A percentile compares a stretch with the other conserved stretches of the same genome.
Conservation (phyloP, 306 rosid species). For the Acmispon strigosus region DNA sequence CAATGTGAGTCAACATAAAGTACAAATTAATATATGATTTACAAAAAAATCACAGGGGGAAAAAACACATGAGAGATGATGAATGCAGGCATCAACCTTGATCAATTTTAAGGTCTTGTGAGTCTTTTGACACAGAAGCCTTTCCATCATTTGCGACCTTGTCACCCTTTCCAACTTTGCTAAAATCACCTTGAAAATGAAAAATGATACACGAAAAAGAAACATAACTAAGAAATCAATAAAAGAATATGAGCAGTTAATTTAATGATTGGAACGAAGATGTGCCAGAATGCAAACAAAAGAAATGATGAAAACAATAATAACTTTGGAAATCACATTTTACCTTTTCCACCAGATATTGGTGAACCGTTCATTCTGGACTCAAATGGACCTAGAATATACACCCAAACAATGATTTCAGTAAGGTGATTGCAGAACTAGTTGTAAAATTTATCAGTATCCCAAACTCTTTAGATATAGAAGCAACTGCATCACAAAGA, state of each 20-base stretch:
- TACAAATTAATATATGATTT: neutral
- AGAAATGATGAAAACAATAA: neutral
- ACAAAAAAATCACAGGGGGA: neutral
- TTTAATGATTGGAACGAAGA: neutral
- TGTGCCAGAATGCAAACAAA: slow-evolving; percentile 5
- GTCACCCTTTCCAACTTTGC: slow-evolving; percentile 58
- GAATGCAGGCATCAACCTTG: slow-evolving; percentile 47
- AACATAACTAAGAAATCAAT: neutral
- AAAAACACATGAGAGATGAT: neutral
- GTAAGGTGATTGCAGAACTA: neutral
- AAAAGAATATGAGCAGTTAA: slow-evolving; percentile 1
- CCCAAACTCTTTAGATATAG: neutral
- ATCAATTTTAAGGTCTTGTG: slow-evolving; percentile 50
- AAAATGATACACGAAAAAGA: neutral
- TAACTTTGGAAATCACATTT: slow-evolving; percentile 31
- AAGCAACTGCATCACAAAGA: neutral
- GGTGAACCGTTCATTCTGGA: slow-evolving; percentile 18
- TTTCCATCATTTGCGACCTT: slow-evolving; percentile 40
- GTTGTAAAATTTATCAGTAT: neutral
- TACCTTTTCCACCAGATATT: slow-evolving; percentile 36
- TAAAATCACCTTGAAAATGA: slow-evolving; percentile 29
- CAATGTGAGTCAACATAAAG: neutral
- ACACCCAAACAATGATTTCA: slow-evolving; percentile 2
- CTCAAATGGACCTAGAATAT: slow-evolving; percentile 28
- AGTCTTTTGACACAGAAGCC: slow-evolving; percentile 33